These are phyloP conservation scores for Leucocoprinus leucothites DNA, from an alignment of 768 basidiomycete genomes.

Conservation along the genomic window DNA sequence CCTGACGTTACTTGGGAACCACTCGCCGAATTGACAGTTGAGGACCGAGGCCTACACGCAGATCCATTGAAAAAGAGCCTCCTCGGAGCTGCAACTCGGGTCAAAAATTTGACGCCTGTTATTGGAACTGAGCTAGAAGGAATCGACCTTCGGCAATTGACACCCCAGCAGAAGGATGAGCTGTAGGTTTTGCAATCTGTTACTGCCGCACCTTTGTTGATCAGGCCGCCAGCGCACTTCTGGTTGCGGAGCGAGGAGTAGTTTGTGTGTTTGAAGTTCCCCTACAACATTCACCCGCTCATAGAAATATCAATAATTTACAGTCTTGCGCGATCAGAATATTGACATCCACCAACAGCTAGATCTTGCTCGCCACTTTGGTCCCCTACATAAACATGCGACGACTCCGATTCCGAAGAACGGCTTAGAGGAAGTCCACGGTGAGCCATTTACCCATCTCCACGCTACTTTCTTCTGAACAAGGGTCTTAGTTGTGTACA, in stretches of 20 bases:
- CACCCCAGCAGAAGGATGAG: slow-evolving; percentile 72
- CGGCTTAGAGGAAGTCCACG: slow-evolving; percentile 75
- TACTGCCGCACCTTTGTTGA: slow-evolving; percentile 12
- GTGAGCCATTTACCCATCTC: slow-evolving; percentile 25
- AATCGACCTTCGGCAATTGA: slow-evolving; percentile 68
- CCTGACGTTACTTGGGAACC: slow-evolving; percentile 66
- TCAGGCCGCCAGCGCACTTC: slow-evolving; percentile 46
- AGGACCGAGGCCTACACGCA: slow-evolving; percentile 65
- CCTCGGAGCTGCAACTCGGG: slow-evolving; percentile 60
- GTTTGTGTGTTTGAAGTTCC: slow-evolving; percentile 50
- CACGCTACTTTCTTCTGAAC: not conserved
- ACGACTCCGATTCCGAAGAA: slow-evolving; percentile 75
- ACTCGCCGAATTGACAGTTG: slow-evolving; percentile 52
- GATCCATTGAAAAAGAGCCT: slow-evolving; percentile 68
- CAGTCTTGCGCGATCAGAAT: slow-evolving; percentile 78
- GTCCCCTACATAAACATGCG: slow-evolving; percentile 79
- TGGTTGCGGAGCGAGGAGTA: slow-evolving; percentile 74
- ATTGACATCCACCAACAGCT: slow-evolving; percentile 66
- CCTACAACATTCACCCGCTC: not conserved
- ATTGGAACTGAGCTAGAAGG: slow-evolving; percentile 77
- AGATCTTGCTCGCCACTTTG: slow-evolving; percentile 68
- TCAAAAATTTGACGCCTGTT: slow-evolving; percentile 63
- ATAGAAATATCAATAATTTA: no score
- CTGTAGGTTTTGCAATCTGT: slow-evolving; percentile 41
- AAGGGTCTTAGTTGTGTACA: slow-evolving; percentile 58